These are phyloP conservation scores for Erodium maritimum DNA, from an alignment of 345 rosid species.

Conservation along the genomic window DNA sequence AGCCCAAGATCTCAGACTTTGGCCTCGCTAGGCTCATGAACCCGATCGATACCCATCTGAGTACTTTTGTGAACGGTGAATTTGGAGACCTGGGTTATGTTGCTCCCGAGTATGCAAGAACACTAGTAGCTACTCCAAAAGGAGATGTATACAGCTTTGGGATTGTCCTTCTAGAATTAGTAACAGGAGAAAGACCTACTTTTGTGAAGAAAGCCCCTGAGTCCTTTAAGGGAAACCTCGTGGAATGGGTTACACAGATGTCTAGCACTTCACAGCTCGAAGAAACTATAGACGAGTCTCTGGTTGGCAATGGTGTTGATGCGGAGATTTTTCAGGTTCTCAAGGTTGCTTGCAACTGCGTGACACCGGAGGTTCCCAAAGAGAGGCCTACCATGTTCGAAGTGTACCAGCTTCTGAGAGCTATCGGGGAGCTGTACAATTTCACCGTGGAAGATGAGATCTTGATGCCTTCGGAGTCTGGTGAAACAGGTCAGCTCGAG, in stretches of 20 bases:
- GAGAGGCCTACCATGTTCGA: constrained; percentile 91
- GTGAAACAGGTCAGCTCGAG: constrained; percentile 37
- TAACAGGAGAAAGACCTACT: constrained; percentile 77
- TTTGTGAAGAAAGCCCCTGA: constrained; percentile 51
- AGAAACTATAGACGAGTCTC: constrained; percentile 44
- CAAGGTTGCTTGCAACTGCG: constrained; percentile 75
- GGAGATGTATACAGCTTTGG: constrained; percentile 98
- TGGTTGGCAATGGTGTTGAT: constrained; percentile 53
- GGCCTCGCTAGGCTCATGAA: constrained; percentile 97
- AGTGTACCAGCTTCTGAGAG: constrained; percentile 65
- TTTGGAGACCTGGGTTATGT: constrained; percentile 94
- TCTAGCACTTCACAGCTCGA: constrained; percentile 39
- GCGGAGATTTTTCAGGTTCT: constrained; percentile 63
- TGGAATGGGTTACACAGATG: constrained; percentile 62
- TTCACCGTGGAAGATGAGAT: constrained; percentile 65
- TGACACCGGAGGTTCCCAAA: constrained; percentile 34
- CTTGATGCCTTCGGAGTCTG: constrained; percentile 47
- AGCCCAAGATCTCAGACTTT: constrained; percentile 87
- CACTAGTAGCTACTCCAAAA: constrained; percentile 81
- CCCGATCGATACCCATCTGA: constrained; percentile 88
- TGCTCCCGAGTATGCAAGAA: constrained; percentile 81
- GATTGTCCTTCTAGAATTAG: constrained; percentile 79
- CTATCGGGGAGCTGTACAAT: constrained; percentile 71
- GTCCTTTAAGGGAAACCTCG: constrained; percentile 74
- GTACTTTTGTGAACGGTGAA: constrained; percentile 95